phyloP scores from a whole-genome alignment of 192 early-diverging fungal species.

The Rhizophagus clarus region DNA sequence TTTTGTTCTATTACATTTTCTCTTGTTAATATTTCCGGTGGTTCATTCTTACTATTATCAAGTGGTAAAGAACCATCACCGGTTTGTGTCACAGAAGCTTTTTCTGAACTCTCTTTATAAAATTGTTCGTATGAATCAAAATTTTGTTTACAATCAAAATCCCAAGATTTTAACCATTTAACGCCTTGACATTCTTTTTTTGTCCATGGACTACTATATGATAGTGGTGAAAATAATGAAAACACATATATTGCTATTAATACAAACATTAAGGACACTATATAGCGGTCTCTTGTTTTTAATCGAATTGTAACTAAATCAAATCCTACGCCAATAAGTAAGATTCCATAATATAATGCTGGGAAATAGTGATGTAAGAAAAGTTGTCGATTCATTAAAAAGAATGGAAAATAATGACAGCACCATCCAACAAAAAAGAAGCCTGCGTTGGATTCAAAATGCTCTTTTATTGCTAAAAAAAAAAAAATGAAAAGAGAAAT shows the following conservation, averaged over 20 bases:
- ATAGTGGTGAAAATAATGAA: slow-evolving; percentile 72
- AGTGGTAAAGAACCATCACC: not conserved
- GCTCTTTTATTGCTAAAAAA: slow-evolving; percentile 42
- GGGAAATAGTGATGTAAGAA: slow-evolving; percentile 97
- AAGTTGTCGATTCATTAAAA: slow-evolving; percentile 85
- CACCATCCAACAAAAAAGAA: slow-evolving; percentile 79
- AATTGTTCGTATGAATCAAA: slow-evolving; percentile 33
- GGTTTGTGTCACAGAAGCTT: not conserved
- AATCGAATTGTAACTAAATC: slow-evolving; percentile 74
- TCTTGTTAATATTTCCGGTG: not conserved
- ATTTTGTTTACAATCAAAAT: slow-evolving; percentile 70
- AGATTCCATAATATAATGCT: slow-evolving; percentile 84
- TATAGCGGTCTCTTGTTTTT: slow-evolving; percentile 49
- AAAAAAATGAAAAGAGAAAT: no score
- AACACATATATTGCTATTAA: slow-evolving; percentile 64
- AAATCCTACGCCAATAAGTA: slow-evolving; percentile 69
- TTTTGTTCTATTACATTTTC: not conserved
- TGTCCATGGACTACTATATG: slow-evolving; percentile 82
- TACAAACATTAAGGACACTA: slow-evolving; percentile 55
- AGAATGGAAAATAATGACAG: slow-evolving; percentile 88
- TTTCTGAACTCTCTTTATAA: not conserved
- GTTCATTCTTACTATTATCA: not conserved
- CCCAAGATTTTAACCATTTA: slow-evolving; percentile 84
- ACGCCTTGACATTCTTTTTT: slow-evolving; percentile 71
- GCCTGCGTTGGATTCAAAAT: slow-evolving; percentile 59